Conservation (phyloP, 2,329 filamentous ascomycete genomes). For the Fusarium mundagurra region DNA sequence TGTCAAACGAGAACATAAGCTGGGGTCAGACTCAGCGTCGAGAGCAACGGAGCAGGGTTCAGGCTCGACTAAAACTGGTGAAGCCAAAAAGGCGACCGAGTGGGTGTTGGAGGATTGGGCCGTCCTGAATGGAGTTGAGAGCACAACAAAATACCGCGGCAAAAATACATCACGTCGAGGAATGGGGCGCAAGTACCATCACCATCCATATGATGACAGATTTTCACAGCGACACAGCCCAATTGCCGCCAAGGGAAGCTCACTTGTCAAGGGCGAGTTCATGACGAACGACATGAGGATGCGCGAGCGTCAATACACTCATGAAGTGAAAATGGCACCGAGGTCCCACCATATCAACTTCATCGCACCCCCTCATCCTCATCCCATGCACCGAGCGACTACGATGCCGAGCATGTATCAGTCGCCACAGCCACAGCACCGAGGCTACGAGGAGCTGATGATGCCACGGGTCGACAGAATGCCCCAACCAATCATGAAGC, state of each 20-base stretch:
- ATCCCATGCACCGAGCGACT: conserved; percentile 31
- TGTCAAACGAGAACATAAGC: conserved; percentile 51
- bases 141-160: conserved; percentile 83
- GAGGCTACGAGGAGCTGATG: conserved; percentile 35
- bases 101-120: conserved; percentile 83
- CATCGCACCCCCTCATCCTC: conserved; percentile 11
- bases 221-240: conserved; percentile 37
- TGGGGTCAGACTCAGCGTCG: conserved; percentile 40
- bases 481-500: conserved; percentile 31
- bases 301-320: conserved; percentile 37
- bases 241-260: conserved; percentile 45
- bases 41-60: conserved; percentile 6
- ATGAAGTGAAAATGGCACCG: conserved; percentile 34
- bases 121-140: conserved; percentile 77
- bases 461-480: conserved; percentile 36
- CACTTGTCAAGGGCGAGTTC: conserved; percentile 48
- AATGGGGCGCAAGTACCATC: conserved; percentile 21
- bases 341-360: conserved; percentile 29
- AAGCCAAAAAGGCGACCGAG: conserved; percentile 72
- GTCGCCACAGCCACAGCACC: conserved; percentile 24
- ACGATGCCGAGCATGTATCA: conserved; percentile 37
- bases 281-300: conserved; percentile 43
- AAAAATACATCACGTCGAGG: conserved; percentile 46
- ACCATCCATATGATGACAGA: conserved; percentile 26
- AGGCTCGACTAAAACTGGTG: conserved; percentile 33